Evolutionary conservation across 192 early-diverging fungal genomes (phyloP).

Genomic region (Coemansia sp.): DNA sequence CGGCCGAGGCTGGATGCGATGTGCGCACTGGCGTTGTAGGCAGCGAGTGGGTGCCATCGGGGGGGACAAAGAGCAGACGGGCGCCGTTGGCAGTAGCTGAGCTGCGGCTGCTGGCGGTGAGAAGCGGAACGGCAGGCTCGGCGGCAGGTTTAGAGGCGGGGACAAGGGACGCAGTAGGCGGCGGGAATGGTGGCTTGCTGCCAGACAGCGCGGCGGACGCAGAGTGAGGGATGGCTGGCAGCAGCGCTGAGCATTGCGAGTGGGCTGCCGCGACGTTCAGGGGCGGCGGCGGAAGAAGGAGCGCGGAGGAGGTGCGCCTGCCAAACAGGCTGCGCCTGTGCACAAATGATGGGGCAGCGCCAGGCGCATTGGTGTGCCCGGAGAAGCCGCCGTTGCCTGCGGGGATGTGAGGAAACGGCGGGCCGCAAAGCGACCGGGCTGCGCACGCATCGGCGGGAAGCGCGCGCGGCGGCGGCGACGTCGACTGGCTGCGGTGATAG

Average conservation of each 20-base stretch:
- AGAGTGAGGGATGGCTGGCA: slow-evolving; percentile 35
- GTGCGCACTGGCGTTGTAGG: slow-evolving; percentile 46
- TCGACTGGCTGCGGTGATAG: slow-evolving; percentile 32
- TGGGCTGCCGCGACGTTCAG: slow-evolving; percentile 48
- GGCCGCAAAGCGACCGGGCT: slow-evolving; percentile 11
- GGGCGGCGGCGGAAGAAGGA: slow-evolving; percentile 46
- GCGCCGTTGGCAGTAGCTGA: slow-evolving; percentile 47
- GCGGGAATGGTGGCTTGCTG: slow-evolving; percentile 28
- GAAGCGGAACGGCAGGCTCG: slow-evolving; percentile 17
- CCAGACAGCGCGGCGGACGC: slow-evolving; percentile 28
- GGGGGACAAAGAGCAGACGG: slow-evolving; percentile 31
- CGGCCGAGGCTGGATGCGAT: slow-evolving; percentile 8
- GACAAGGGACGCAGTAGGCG: slow-evolving; percentile 27
- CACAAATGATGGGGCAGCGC: slow-evolving; percentile 32
- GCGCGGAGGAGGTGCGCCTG: slow-evolving; percentile 39
- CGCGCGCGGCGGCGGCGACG: slow-evolving; percentile 31
- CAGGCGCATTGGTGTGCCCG: background rate
- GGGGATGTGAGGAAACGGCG: slow-evolving; percentile 10
- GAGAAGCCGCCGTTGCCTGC: background rate
- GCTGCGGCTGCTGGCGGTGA: slow-evolving; percentile 46
- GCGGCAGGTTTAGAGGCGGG: slow-evolving; percentile 26
- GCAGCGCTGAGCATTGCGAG: slow-evolving; percentile 35
- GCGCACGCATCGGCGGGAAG: background rate
- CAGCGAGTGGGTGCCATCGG: slow-evolving; percentile 49
- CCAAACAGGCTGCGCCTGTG: slow-evolving; percentile 48